Percentiles rank a stretch among this genome's conserved stretches.
Conservation (phyloP, 1,139 yeast genomes). For the Yamadazyma diospyri region DNA sequence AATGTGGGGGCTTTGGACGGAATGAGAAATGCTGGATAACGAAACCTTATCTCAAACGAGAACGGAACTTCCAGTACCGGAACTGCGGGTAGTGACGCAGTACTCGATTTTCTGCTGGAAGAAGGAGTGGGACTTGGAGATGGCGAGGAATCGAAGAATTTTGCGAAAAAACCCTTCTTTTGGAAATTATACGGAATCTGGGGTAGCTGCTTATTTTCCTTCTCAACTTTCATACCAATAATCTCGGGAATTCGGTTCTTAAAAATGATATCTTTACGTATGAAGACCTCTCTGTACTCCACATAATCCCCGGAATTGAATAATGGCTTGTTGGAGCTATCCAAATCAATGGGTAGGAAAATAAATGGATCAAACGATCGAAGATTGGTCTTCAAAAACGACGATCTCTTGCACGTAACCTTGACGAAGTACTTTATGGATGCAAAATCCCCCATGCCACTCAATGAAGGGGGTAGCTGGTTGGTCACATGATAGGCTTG, state of each 20-base stretch:
- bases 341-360: conserved; percentile 51
- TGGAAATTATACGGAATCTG: conserved; percentile 15
- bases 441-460: conserved; percentile 44
- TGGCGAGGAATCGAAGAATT: conserved; percentile 15
- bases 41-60: conserved; percentile 45
- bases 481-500: conserved; percentile 37
- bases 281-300: conserved; percentile 38
- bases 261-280: conserved; percentile 38
- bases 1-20: conserved; percentile 43
- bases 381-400: conserved; percentile 48
- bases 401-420: conserved; percentile 56
- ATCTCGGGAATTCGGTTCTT: conserved; percentile 41
- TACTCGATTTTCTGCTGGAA: background rate
- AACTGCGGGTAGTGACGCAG: conserved; percentile 22
- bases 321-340: conserved; percentile 16
- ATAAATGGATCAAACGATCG: conserved; percentile 49
- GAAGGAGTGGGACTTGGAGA: conserved; percentile 1
- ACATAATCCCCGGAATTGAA: conserved; percentile 21
- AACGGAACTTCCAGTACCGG: conserved; percentile 39
- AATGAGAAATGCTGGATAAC: conserved; percentile 42
- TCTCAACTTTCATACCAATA: conserved; percentile 33
- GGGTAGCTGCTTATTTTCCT: conserved; percentile 15
- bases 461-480: conserved; percentile 56
- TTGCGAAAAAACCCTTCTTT: conserved; percentile 21
- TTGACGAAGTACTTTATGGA: conserved; percentile 52